Percentiles rank a stretch among this genome's conserved stretches.
phyloP scores from a whole-genome alignment of 495 filamentous ascomycete genomes.

The Penicillium arizonense region DNA sequence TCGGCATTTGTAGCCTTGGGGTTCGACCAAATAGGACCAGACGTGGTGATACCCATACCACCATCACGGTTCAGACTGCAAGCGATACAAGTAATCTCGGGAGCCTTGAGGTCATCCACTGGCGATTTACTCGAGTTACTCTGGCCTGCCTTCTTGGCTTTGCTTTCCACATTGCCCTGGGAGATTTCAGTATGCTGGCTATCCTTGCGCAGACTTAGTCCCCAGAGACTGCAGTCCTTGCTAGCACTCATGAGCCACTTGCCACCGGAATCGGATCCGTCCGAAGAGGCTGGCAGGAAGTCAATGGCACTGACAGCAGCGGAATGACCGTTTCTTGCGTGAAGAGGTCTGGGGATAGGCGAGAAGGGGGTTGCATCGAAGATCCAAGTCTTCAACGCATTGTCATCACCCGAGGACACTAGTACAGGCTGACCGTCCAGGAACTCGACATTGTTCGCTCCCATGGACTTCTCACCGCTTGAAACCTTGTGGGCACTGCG shows the following conservation, averaged over 20 bases:
- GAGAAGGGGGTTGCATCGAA: conserved; percentile 87
- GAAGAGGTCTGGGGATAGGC: conserved; percentile 77
- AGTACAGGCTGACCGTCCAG: conserved; percentile 87
- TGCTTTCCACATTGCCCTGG: conserved; percentile 78
- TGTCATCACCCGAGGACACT: conserved; percentile 86
- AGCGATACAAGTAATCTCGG: conserved; percentile 85
- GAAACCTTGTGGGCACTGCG: conserved; percentile 80
- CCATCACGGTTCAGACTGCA: conserved; percentile 91
- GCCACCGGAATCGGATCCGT: conserved; percentile 80
- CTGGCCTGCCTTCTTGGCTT: conserved; percentile 77
- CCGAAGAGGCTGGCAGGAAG: conserved; percentile 82
- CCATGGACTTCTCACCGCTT: conserved; percentile 51
- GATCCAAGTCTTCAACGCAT: conserved; percentile 92
- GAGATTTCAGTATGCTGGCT: conserved; percentile 92
- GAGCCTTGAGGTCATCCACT: conserved; percentile 78
- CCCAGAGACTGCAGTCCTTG: conserved; percentile 87
- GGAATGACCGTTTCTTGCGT: conserved; percentile 82
- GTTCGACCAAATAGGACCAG: conserved; percentile 76
- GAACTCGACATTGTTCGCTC: conserved; percentile 81
- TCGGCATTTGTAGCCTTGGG: conserved; percentile 53
- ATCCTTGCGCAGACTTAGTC: conserved; percentile 89
- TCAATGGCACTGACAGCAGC: conserved; percentile 74
- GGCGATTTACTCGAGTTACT: conserved; percentile 34
- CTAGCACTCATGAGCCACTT: conserved; percentile 95
- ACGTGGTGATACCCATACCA: conserved; percentile 75